Base-by-base conservation (phyloP, 306 rosid species). In the Prunus mira region DNA sequence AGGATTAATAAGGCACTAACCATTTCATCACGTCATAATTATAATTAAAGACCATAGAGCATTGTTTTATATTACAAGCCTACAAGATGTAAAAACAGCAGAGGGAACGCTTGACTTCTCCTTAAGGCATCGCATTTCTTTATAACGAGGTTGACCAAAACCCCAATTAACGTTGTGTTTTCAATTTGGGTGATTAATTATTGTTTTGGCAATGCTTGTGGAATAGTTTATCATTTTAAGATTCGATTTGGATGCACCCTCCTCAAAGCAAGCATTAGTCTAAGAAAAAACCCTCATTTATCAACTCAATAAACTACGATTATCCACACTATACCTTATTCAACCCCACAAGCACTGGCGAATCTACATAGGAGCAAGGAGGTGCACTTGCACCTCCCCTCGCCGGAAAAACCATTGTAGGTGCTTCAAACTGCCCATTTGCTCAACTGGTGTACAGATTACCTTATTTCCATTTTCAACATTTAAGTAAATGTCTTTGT, bases 171-270 rank as follows among this genome's bases (percentile, higher is more conserved):
- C 25, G 55, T 69, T 69, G 73, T 9, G 50, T 69, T 69, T 43
- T 7, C 25, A 10, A 3, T 2, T n/a, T 68, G 25, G 24, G 25
- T 47, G 56, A 52, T 15, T 14, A n/a, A 22, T 46, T 25, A 28
- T 49, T 69, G 27, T 28, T 69, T 69, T 50, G 73, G 60, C 45
- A 50, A 15, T 49, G 73, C 25, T 27, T 49, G 43, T 49, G 12
- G 34, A 50, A 9, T 27, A 13, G 28, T 52, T 54, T 20, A 32
- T 12, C 45, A 6, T 10, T 32, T 54, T 20, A 13, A 71, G 32
- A 71, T 52, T 71, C 51, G 34, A n/a, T 20, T 71, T 54, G 75
- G 65, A 70, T 70, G 74, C 47, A 51, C 62, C 46, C 74, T 70
- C 65, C 64, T 30, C 63, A 12, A 71, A 54, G 75, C 24, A 71